Conservation (phyloP, 1,139 yeast genomes). For the Sugiyamaella xylanicola region DNA sequence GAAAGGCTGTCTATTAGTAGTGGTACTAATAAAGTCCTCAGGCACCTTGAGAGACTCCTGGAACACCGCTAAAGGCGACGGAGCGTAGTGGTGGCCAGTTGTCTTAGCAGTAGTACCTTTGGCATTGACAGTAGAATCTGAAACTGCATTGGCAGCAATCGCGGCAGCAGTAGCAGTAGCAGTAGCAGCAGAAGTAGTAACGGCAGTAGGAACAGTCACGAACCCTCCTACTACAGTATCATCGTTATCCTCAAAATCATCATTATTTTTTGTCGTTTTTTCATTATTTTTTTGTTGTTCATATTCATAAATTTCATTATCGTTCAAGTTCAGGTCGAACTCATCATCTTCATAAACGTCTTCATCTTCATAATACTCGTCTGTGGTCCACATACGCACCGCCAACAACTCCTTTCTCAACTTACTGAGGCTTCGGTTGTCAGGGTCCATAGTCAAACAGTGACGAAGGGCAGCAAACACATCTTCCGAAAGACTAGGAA, state of each 20-base stretch:
- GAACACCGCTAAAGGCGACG: background rate
- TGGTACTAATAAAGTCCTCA: conserved; percentile 30
- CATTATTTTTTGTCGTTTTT: conserved; percentile 11
- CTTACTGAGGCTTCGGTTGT: conserved; percentile 66
- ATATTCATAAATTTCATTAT: conserved; percentile 16
- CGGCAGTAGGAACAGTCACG: background rate
- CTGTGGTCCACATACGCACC: conserved; percentile 76
- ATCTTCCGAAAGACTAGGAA: conserved; percentile 86
- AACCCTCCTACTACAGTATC: background rate
- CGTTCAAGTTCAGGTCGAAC: conserved; percentile 5
- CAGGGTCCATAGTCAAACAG: conserved; percentile 83
- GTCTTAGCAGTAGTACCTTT: conserved; percentile 20
- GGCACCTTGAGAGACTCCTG: conserved; percentile 26
- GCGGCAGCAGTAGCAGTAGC: conserved; percentile 20
- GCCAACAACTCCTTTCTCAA: conserved; percentile 62
- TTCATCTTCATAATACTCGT: conserved; percentile 56
- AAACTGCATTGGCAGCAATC: conserved; percentile 28
- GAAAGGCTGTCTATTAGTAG: conserved; percentile 47
- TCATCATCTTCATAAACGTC: conserved; percentile 32
- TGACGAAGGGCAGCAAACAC: conserved; percentile 79
- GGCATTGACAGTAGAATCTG: background rate
- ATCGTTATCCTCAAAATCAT: conserved; percentile 4
- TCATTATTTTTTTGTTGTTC: conserved; percentile 4
- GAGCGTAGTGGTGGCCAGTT: background rate
- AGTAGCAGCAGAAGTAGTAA: background rate